A percentile compares a stretch with the other conserved stretches of the same genome.
phyloP scores from a whole-genome alignment of 164 flowering plant genomes.

The Aristolochia californica region DNA sequence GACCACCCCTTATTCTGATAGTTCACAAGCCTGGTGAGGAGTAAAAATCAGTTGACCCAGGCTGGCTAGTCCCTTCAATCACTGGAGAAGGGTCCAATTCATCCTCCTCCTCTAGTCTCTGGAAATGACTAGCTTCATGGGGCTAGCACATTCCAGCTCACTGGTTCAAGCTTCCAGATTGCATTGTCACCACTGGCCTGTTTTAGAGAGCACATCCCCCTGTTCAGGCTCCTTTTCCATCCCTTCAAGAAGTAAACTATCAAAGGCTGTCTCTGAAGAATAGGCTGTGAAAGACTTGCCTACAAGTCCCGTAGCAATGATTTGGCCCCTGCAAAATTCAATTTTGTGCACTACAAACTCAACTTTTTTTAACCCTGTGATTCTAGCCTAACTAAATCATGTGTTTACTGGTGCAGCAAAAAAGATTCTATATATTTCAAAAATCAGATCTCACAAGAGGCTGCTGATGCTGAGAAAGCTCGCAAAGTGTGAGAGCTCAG shows the following conservation, averaged over 20 bases:
- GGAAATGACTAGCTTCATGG: too few species aligned
- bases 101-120: too few species aligned
- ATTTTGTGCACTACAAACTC: not conserved
- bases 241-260: conserved; percentile 99
- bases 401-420: conserved; percentile 99
- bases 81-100: too few species aligned
- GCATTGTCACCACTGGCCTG: conserved; percentile 90
- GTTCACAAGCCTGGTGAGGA: too few species aligned
- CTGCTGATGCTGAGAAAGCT: conserved; percentile 88
- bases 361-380: conserved; percentile 24
- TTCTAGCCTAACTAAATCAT: conserved; percentile 89
- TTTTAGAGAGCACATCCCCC: conserved; percentile 86
- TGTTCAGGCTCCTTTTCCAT: conserved; percentile 88
- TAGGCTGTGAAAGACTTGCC: conserved; percentile 83
- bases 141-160: too few species aligned
- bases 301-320: not conserved
- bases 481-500: conserved; percentile 89
- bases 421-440: conserved; percentile 80
- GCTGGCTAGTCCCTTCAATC: too few species aligned
- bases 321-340: not conserved
- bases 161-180: too few species aligned
- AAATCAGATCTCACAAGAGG: conserved; percentile 91
- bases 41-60: too few species aligned
- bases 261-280: conserved; percentile 91
- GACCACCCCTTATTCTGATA: too few species aligned